phyloP scores from a whole-genome alignment of 345 rosid species.

The Eucalyptus sp. region DNA sequence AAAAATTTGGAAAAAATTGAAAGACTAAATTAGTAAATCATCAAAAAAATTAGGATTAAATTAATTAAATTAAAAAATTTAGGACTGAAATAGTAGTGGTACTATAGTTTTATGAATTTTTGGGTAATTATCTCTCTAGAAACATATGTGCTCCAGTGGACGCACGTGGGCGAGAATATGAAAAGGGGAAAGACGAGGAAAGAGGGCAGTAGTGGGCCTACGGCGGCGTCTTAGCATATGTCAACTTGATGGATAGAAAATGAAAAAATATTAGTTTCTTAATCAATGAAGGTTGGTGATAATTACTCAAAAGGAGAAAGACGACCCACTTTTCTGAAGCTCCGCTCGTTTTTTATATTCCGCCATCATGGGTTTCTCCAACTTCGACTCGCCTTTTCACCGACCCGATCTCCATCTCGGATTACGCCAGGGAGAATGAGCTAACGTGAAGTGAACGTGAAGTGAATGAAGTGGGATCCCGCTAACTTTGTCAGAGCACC shows the following conservation, averaged over 20 bases:
- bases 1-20: neutral
- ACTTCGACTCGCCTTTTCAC: neutral
- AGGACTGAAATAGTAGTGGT: neutral
- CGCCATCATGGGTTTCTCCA: neutral
- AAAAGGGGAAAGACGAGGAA: neutral
- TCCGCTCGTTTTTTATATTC: neutral
- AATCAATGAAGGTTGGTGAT: neutral
- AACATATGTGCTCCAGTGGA: neutral
- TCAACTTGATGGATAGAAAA: neutral
- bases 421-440: neutral
- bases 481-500: too few relatives aligned
- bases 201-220: neutral
- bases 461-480: too few relatives aligned
- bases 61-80: neutral
- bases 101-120: too few relatives aligned
- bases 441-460: neutral
- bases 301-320: neutral
- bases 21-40: neutral
- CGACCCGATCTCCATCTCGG: neutral
- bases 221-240: neutral
- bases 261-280: neutral
- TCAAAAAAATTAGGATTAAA: neutral
- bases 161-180: neutral
- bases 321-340: neutral
- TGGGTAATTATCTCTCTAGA: accelerated